phyloP scores from a whole-genome alignment of 805 yeast species.

The Blastobotrys mokoenaii region DNA sequence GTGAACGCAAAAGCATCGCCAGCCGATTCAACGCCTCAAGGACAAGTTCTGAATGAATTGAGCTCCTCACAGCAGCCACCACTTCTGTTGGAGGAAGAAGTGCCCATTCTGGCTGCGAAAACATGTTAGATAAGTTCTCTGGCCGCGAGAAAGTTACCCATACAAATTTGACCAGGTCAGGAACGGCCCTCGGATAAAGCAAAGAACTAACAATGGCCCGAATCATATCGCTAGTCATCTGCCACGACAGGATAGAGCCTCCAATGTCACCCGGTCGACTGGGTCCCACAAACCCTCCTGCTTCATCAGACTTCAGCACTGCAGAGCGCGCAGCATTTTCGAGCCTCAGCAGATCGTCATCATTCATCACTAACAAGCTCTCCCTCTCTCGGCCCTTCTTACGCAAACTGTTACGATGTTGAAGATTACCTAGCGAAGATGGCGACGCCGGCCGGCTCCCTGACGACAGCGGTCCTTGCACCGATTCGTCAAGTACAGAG shows the following conservation, averaged over 20 bases:
- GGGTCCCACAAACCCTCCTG: constrained; percentile 10
- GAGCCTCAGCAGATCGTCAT: constrained; percentile 3
- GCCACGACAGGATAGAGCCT: constrained; percentile 19
- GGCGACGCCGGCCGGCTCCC: too few relatives aligned
- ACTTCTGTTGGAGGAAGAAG: constrained; percentile 17
- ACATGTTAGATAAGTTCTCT: constrained; percentile 9
- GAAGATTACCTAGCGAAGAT: too few relatives aligned
- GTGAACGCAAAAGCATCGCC: constrained; percentile 1
- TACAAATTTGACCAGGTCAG: constrained; percentile 11
- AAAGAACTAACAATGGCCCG: constrained; percentile 6
- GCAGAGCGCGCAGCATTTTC: not conserved
- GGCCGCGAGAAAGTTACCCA: constrained; percentile 19
- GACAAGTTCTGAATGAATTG: not conserved
- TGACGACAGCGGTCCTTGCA: too few relatives aligned
- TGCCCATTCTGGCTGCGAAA: not conserved
- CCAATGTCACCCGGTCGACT: constrained; percentile 17
- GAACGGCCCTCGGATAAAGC: constrained; percentile 3
- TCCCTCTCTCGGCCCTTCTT: not conserved
- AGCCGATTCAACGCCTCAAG: constrained; percentile 5
- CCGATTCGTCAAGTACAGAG: too few relatives aligned
- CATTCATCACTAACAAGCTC: constrained; percentile 2
- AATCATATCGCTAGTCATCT: constrained; percentile 18
- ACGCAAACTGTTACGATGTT: too few relatives aligned
- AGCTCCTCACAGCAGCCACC: constrained; percentile 1
- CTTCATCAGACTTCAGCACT: not conserved